phyloP scores from a whole-genome alignment of 192 early-diverging fungal genomes.

The Backusella parvicylindrica region DNA sequence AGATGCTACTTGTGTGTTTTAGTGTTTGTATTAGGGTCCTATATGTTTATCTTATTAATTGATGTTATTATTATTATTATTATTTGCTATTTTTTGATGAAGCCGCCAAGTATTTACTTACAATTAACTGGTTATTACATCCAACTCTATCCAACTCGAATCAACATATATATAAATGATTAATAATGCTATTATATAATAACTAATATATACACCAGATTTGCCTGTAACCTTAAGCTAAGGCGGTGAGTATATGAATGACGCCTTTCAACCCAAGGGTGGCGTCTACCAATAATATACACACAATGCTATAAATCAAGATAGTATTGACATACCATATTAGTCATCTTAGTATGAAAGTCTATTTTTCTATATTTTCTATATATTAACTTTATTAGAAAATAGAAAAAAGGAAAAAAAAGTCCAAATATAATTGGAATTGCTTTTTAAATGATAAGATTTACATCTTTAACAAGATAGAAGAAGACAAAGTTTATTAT shows the following conservation, averaged over 20 bases:
- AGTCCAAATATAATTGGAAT: not conserved
- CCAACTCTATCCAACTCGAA: too few relatives aligned
- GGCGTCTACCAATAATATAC: not conserved
- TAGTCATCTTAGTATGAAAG: not conserved
- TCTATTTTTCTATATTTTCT: not conserved
- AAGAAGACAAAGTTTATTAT: not conserved
- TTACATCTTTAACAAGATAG: not conserved
- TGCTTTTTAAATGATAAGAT: too few relatives aligned
- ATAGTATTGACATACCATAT: not conserved
- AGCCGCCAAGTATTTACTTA: not conserved
- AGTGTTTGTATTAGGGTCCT: not conserved
- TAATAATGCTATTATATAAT: too few relatives aligned
- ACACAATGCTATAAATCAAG: not conserved
- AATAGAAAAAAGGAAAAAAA: not conserved
- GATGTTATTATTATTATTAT: not conserved
- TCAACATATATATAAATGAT: too few relatives aligned
- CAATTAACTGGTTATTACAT: not conserved
- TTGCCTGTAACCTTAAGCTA: not conserved
- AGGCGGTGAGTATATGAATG: not conserved
- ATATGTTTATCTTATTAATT: too few relatives aligned
- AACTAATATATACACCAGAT: not conserved
- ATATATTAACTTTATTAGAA: not conserved
- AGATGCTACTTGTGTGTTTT: not conserved
- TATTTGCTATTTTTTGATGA: not conserved
- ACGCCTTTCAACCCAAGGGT: not conserved